A percentile compares a stretch with the other conserved stretches of the same genome.
phyloP scores from a whole-genome alignment of 176 grass and related monocot species.

The Paspalum vaginatum region DNA sequence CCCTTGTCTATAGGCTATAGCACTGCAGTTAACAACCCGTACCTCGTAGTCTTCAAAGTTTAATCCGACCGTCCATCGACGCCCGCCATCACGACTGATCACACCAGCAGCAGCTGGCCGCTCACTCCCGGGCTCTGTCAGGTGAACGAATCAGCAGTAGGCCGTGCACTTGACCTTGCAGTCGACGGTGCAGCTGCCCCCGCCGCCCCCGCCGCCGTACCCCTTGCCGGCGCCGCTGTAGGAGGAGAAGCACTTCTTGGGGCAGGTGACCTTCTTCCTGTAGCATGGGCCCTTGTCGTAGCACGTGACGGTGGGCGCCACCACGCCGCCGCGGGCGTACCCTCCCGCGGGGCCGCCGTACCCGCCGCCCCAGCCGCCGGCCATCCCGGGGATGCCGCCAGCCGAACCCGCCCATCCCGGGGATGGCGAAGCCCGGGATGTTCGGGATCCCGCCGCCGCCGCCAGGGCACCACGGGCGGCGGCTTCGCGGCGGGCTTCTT shows the following conservation, averaged over 20 bases:
- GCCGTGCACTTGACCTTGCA: conserved; percentile 88
- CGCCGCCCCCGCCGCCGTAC: conserved; percentile 72
- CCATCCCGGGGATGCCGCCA: conserved; percentile 55
- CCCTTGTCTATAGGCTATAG: not conserved
- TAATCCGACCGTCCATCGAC: not conserved
- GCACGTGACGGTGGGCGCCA: conserved; percentile 67
- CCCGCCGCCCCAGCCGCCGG: conserved; percentile 83
- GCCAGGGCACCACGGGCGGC: conserved; percentile 3
- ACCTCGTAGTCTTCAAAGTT: too few species aligned
- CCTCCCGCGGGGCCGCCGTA: conserved; percentile 65
- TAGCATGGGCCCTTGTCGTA: conserved; percentile 80
- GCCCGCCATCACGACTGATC: not conserved
- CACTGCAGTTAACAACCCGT: not conserved
- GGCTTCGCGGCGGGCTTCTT: conserved; percentile 14
- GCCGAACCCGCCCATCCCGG: conserved; percentile 53
- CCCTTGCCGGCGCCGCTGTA: conserved; percentile 80
- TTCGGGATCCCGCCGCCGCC: conserved; percentile 46
- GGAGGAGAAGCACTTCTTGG: conserved; percentile 88
- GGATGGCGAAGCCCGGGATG: conserved; percentile 59
- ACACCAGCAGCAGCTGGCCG: not conserved
- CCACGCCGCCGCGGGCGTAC: conserved; percentile 64
- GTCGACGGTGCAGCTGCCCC: conserved; percentile 89
- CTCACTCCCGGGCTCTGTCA: not conserved
- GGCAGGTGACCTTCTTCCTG: conserved; percentile 72
- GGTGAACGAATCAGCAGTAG: conserved; percentile 48